Percentiles rank a stretch among this genome's conserved stretches.
Conservation (phyloP, 306 rosid species). For the Calophaca sinica region DNA sequence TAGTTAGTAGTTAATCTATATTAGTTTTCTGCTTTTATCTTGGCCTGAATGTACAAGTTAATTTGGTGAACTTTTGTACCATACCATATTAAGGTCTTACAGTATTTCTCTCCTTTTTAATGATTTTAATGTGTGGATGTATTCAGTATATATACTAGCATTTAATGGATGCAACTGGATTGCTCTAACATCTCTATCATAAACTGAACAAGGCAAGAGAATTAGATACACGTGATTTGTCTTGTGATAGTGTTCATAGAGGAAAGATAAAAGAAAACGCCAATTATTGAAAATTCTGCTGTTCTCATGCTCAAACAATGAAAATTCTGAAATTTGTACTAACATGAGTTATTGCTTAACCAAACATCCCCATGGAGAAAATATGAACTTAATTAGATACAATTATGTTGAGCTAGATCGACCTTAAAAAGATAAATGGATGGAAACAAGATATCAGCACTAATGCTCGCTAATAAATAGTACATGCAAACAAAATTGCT, state of each 20-base stretch:
- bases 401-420: background rate
- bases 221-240: background rate
- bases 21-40: conserved; percentile 9
- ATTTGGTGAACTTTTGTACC: background rate
- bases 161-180: background rate
- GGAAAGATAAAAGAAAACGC: background rate
- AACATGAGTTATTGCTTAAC: background rate
- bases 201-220: background rate
- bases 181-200: conserved; percentile 15
- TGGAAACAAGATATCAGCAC: background rate
- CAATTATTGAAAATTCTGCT: background rate
- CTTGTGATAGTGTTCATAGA: background rate
- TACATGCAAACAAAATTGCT: conserved; percentile 5
- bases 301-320: background rate
- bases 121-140: too few species aligned
- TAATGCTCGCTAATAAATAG: conserved; percentile 1
- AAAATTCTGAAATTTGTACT: background rate
- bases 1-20: conserved; percentile 3
- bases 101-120: too few species aligned
- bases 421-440: background rate
- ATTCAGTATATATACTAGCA: too few species aligned
- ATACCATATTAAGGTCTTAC: too few species aligned
- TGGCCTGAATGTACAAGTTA: background rate
- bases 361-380: background rate
- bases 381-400: background rate